Evolutionary conservation across 345 rosid species (phyloP), one percentile per base, ranked within the genome.

Genomic region (Carallia brachiata): DNA sequence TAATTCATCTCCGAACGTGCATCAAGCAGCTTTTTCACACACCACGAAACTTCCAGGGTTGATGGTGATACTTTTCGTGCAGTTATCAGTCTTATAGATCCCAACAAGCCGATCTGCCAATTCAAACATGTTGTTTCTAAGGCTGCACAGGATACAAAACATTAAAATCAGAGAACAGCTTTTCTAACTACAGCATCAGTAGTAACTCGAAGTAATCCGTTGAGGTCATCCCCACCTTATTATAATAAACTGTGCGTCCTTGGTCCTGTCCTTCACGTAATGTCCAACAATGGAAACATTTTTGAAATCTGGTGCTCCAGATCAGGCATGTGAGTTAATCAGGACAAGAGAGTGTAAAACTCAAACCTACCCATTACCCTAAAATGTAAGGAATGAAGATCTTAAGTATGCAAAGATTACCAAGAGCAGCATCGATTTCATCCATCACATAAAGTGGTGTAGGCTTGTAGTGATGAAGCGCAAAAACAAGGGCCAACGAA

Each of bases 401-500:
- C 44, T 36, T n/a, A 31, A 36, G 44, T 39, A 13, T 13, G 31
- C 13, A 0, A 17, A n/a, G 17, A 23, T 66, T 83, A 95, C 99
- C 99, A 6, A 95, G 85, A 67, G 99, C 98, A 36, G 99, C 98
- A 48, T 95, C 99, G 6, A 92, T 95, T 82, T 92, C 99, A 54
- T 90, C 99, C 97, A 95, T 95, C 36, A 92, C 99, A 73, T 95
- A 95, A 23, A 95, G 96, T 0, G 99, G 99, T 1, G 98, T 95
- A 32, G 99, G 97, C 87, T 95, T 95, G 90, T 92, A 95, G 81
- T 92, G 99, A 83, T 95, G 99, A 68, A 95, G 98, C 36, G 98
- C 99, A 75, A 95, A 95, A 66, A 92, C 96, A 36, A 95, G 94
- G 71, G 99, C 98, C 67, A 95, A 75, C 44, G 99, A 95, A 81